phyloP scores from a whole-genome alignment of 108 stramenopile species.

The Seminavis robusta region DNA sequence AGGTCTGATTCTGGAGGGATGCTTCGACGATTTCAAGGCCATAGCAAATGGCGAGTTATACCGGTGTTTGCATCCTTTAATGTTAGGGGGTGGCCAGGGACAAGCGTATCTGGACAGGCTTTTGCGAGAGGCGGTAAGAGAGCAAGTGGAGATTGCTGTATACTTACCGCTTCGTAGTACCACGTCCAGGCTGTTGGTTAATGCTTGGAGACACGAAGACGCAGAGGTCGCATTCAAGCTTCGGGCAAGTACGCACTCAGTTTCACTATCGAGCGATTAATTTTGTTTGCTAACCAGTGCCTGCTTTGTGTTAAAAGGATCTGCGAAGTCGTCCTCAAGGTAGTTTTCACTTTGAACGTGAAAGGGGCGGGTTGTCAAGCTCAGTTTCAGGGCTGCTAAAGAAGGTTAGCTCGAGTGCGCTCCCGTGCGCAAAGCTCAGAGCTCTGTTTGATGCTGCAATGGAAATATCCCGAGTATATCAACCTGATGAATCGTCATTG shows the following conservation, averaged over 20 bases:
- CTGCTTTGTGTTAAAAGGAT: too few species aligned
- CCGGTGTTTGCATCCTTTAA: conserved; percentile 14
- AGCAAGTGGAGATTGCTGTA: conserved; percentile 83
- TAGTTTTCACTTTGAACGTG: conserved; percentile 43
- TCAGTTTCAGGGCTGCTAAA: conserved; percentile 70
- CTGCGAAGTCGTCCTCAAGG: conserved; percentile 56
- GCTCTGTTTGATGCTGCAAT: conserved; percentile 81
- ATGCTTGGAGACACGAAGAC: conserved; percentile 83
- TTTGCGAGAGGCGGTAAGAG: conserved; percentile 72
- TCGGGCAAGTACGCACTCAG: conserved; percentile 31
- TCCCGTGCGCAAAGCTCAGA: conserved; percentile 79
- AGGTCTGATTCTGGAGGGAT: conserved; percentile 73
- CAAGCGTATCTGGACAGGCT: conserved; percentile 48
- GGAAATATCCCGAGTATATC: conserved; percentile 60
- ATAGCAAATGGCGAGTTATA: conserved; percentile 55
- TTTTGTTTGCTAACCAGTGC: not conserved
- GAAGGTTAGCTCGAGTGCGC: conserved; percentile 69
- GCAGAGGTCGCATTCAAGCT: conserved; percentile 78
- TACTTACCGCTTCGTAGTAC: conserved; percentile 80
- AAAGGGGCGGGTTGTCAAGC: too few species aligned
- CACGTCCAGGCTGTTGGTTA: conserved; percentile 71
- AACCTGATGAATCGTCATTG: not conserved
- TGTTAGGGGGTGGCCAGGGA: too few species aligned
- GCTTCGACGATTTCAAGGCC: conserved; percentile 56
- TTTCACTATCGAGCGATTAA: conserved; percentile 8